A percentile compares a stretch with the other conserved stretches of the same genome.
These are phyloP conservation scores for Huntiella bhutanensis DNA, from an alignment of 2,329 filamentous ascomycete species.

Conservation along the genomic window DNA sequence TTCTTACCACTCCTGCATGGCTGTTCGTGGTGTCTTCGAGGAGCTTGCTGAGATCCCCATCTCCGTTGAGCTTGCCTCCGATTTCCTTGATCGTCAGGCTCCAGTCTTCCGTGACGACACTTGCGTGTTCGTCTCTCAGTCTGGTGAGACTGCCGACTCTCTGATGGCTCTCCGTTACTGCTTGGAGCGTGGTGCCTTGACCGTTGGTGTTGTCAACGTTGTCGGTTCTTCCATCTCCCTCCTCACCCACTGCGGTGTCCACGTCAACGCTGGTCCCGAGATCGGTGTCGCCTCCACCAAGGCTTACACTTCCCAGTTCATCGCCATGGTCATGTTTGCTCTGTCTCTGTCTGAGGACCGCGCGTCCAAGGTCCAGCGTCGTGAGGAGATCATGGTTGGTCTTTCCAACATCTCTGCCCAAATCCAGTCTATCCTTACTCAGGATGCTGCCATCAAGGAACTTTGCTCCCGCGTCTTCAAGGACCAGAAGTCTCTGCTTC, in stretches of 20 bases:
- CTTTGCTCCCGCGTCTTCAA: conserved; percentile 86
- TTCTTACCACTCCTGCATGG: conserved; percentile 98
- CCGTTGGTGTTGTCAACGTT: conserved; percentile 95
- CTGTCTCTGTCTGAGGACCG: conserved; percentile 91
- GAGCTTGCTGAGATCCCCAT: conserved; percentile 97
- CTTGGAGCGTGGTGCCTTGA: conserved; percentile 88
- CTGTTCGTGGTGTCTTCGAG: conserved; percentile 92
- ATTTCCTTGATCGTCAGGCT: conserved; percentile 91
- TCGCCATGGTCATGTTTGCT: conserved; percentile 99
- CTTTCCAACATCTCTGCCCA: conserved; percentile 73
- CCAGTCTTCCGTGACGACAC: conserved; percentile 99
- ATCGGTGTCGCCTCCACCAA: conserved; percentile 99
- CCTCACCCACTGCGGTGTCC: conserved; percentile 97
- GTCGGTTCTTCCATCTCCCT: conserved; percentile 97
- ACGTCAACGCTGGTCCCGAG: conserved; percentile 96
- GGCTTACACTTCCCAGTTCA: conserved; percentile 97
- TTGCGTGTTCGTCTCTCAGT: conserved; percentile 96
- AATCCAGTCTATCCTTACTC: conserved; percentile 78
- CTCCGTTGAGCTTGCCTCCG: conserved; percentile 86
- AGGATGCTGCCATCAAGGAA: conserved; percentile 86
- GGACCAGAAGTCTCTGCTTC: conserved; percentile 87
- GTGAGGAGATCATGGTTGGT: conserved; percentile 92
- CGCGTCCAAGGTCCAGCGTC: conserved; percentile 77
- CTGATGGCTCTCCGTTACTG: conserved; percentile 95
- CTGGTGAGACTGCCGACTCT: conserved; percentile 94